phyloP scores from a whole-genome alignment of 2,329 filamentous ascomycete genomes.

The Alternaria arbusti region DNA sequence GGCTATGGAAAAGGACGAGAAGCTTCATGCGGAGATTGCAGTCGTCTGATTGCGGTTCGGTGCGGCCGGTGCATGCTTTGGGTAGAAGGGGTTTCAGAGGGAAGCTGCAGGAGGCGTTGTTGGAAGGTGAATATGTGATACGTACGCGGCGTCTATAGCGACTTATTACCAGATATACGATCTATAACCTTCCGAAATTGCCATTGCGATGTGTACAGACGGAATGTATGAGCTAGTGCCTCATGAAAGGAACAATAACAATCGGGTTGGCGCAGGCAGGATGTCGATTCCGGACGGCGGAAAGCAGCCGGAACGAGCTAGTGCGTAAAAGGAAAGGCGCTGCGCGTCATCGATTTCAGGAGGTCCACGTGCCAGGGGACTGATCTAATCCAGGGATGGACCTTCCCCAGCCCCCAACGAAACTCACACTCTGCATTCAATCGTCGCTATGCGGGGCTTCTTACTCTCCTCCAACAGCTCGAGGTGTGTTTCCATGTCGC shows the following conservation, averaged over 20 bases:
- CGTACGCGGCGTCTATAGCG: not conserved
- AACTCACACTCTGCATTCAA: too few species aligned
- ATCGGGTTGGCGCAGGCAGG: not conserved
- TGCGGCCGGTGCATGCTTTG: not conserved
- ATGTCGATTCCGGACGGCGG: not conserved
- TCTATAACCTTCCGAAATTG: not conserved
- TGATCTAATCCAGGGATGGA: too few species aligned
- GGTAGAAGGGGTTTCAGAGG: not conserved
- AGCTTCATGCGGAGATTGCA: slow-evolving; percentile 9
- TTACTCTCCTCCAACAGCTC: too few species aligned
- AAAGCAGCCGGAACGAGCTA: not conserved
- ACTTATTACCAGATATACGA: not conserved
- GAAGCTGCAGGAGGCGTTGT: not conserved
- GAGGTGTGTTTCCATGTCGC: too few species aligned
- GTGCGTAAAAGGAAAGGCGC: not conserved
- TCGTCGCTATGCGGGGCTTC: too few species aligned
- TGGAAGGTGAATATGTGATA: not conserved
- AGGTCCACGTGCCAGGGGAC: too few species aligned
- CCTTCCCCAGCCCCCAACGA: too few species aligned
- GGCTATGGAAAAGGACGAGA: slow-evolving; percentile 33
- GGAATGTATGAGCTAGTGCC: not conserved
- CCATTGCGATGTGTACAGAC: not conserved
- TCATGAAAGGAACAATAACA: not conserved
- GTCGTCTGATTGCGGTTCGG: not conserved
- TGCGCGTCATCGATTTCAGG: not conserved